phyloP scores from a whole-genome alignment of 2,329 filamentous ascomycete genomes.

The Fusarium subglutinans region DNA sequence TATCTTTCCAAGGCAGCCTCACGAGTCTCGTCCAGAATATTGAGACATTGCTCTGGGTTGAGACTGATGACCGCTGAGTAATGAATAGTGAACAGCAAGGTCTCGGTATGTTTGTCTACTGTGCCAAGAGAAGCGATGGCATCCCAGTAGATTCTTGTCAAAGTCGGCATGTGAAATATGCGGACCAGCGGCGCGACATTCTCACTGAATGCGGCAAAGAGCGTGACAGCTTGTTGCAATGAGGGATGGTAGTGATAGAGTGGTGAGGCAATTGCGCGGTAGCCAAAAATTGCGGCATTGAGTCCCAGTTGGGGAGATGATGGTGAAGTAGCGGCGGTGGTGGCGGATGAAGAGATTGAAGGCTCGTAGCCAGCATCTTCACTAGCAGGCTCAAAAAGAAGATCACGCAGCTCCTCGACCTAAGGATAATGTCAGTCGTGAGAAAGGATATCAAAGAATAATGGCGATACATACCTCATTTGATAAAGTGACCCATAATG shows the following conservation, averaged over 20 bases:
- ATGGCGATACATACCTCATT: not conserved
- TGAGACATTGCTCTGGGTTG: not conserved
- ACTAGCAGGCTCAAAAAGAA: not conserved
- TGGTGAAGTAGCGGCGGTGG: not conserved
- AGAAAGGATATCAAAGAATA: too few relatives aligned
- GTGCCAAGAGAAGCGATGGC: not conserved
- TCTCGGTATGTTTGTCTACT: not conserved
- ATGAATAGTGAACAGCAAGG: not conserved
- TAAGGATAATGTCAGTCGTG: accelerated
- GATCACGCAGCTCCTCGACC: not conserved
- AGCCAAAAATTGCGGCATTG: not conserved
- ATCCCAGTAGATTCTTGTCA: not conserved
- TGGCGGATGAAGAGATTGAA: not conserved
- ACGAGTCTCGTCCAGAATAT: not conserved
- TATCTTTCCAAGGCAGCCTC: not conserved
- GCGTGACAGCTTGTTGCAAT: not conserved
- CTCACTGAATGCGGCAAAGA: not conserved
- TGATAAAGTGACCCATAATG: not conserved
- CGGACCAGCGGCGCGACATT: not conserved
- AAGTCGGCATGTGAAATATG: not conserved
- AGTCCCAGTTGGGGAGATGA: not conserved
- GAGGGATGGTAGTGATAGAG: not conserved
- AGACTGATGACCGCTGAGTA: not conserved
- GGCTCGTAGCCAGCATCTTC: not conserved
- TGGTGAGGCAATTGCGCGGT: not conserved